Percentiles rank a stretch among this genome's conserved stretches.
Evolutionary conservation across 2,329 filamentous ascomycete species (phyloP).

Genomic region (Nectriaceae sp.): DNA sequence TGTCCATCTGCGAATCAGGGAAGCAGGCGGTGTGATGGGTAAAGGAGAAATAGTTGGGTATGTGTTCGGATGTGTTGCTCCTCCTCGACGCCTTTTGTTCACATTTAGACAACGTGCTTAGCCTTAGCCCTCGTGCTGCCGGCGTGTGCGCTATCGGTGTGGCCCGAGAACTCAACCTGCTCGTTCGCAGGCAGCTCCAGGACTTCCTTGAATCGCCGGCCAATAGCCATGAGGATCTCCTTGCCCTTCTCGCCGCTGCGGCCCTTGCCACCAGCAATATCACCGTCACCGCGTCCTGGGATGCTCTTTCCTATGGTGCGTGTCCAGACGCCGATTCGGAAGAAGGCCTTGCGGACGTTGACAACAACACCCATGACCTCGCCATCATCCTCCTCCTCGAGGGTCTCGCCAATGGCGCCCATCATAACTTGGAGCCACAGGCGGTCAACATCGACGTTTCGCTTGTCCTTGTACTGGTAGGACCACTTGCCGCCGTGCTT

Average conservation of each 20-base stretch:
- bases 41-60: too few species aligned
- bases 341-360: slow-evolving; percentile 98
- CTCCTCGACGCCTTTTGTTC: too few species aligned
- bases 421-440: slow-evolving; percentile 98
- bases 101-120: slow-evolving; percentile 83
- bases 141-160: slow-evolving; percentile 89
- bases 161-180: slow-evolving; percentile 90
- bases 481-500: slow-evolving; percentile 99
- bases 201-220: slow-evolving; percentile 89
- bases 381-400: slow-evolving; percentile 91
- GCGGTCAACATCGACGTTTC: slow-evolving; percentile 86
- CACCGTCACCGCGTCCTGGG: slow-evolving; percentile 71
- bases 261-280: slow-evolving; percentile 75
- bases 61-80: too few species aligned
- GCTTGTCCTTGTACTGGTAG: slow-evolving; percentile 97
- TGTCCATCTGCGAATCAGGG: too few species aligned
- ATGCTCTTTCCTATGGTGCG: slow-evolving; percentile 87
- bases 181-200: slow-evolving; percentile 78
- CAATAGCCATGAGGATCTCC: slow-evolving; percentile 82
- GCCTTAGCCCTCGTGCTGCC: slow-evolving; percentile 96
- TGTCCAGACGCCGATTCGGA: slow-evolving; percentile 96
- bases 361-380: slow-evolving; percentile 99
- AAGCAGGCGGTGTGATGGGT: too few species aligned
- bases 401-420: slow-evolving; percentile 93
- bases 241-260: slow-evolving; percentile 79